Conservation (phyloP, 1,284 basidiomycete genomes). For the Mycosarcoma mackinlayi region DNA sequence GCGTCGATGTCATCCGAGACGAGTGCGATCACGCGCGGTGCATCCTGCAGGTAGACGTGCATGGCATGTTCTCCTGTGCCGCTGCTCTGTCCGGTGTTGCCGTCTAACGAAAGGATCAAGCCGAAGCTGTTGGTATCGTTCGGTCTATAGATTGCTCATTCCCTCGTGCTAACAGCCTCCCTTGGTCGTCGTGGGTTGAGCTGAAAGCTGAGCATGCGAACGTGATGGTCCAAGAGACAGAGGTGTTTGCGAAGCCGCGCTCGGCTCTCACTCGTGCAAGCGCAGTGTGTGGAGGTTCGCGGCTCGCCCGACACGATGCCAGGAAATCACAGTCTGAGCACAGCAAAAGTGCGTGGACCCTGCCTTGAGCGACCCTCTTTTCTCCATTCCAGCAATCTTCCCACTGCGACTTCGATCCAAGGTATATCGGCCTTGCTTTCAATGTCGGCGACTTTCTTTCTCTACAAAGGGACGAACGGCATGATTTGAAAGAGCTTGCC, state of each 20-base stretch:
- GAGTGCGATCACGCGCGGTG: slow-evolving; percentile 54
- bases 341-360: too few relatives aligned
- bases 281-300: slow-evolving; percentile 10
- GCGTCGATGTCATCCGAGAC: slow-evolving; percentile 23
- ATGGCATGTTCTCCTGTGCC: slow-evolving; percentile 39
- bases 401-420: too few relatives aligned
- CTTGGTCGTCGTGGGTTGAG: not conserved
- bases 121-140: not conserved
- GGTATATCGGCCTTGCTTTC: too few relatives aligned
- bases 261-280: too few relatives aligned
- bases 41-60: slow-evolving; percentile 60
- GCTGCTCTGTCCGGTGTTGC: not conserved
- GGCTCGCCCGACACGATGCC: slow-evolving; percentile 12
- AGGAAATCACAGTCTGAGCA: too few relatives aligned
- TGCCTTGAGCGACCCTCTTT: too few relatives aligned
- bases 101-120: not conserved
- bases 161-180: too few relatives aligned
- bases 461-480: too few relatives aligned
- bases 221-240: not conserved
- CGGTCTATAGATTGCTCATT: not conserved
- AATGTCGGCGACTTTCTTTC: too few relatives aligned
- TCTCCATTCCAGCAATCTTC: too few relatives aligned
- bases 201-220: not conserved
- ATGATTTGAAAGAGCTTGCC: too few relatives aligned
- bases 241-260: too few relatives aligned